A percentile compares a stretch with the other conserved stretches of the same genome.
These are phyloP conservation scores for Corinectria fuckeliana DNA, from an alignment of 2,329 filamentous ascomycete genomes.

Conservation along the genomic window DNA sequence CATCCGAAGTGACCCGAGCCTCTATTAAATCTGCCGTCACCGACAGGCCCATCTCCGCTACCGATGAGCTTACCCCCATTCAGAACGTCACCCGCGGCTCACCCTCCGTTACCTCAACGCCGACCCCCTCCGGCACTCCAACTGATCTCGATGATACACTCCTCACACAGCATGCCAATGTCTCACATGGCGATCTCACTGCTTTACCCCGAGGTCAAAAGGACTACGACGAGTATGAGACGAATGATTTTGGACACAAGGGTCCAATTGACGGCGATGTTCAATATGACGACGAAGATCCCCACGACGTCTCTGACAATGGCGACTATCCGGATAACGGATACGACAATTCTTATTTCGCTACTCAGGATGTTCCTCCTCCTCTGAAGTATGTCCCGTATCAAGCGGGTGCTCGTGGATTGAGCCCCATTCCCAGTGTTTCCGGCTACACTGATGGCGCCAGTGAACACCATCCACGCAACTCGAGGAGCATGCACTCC, in stretches of 20 bases:
- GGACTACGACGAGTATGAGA: conserved; percentile 55
- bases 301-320: conserved; percentile 38
- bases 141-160: conserved; percentile 65
- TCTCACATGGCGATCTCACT: conserved; percentile 65
- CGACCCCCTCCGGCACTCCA: conserved; percentile 65
- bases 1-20: conserved; percentile 85
- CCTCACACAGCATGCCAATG: conserved; percentile 70
- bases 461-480: conserved; percentile 63
- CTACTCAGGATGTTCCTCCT: conserved; percentile 67
- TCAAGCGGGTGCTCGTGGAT: conserved; percentile 70
- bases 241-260: conserved; percentile 53
- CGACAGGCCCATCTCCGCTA: conserved; percentile 73
- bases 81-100: conserved; percentile 69
- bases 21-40: conserved; percentile 86
- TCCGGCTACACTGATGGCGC: conserved; percentile 81
- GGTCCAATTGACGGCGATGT: conserved; percentile 50
- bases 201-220: conserved; percentile 58
- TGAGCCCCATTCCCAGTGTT: conserved; percentile 92
- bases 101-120: conserved; percentile 66
- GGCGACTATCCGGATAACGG: conserved; percentile 50
- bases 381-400: conserved; percentile 72
- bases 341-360: conserved; percentile 58
- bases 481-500: conserved; percentile 60
- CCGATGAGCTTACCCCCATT: conserved; percentile 65
- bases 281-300: conserved; percentile 53